A percentile compares a stretch with the other conserved stretches of the same genome.
Conservation (phyloP, 2,329 filamentous ascomycete genomes). For the Aspergillus niger region DNA sequence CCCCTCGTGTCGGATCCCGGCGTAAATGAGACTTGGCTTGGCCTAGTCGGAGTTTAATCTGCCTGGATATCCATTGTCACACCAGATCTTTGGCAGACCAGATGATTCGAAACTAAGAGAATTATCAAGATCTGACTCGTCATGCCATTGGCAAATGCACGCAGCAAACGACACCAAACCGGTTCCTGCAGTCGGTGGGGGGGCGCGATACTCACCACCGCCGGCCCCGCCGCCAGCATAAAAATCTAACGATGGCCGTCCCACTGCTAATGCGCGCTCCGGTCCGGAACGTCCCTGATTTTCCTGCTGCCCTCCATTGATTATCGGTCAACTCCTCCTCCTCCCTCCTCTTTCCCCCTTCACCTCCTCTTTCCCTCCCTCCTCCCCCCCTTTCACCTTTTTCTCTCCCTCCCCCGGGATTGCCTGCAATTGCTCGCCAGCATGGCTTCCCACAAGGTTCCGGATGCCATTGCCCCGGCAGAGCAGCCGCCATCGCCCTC, state of each 20-base stretch:
- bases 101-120: not conserved
- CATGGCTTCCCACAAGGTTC: conserved; percentile 34
- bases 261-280: conserved; percentile 6
- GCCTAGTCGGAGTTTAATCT: not conserved
- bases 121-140: not conserved
- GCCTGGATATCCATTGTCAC: not conserved
- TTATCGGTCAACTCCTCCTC: not conserved
- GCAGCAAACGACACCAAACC: not conserved
- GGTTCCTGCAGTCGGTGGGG: conserved; percentile 1
- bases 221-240: conserved; percentile 8
- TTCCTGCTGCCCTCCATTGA: conserved; percentile 1
- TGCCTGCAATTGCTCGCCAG: conserved; percentile 11
- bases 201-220: not conserved
- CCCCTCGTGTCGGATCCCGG: not conserved
- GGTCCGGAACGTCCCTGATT: conserved; percentile 13
- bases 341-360: not conserved
- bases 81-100: not conserved
- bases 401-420: not conserved
- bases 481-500: conserved; percentile 20
- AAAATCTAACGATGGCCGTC: conserved; percentile 11
- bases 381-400: not conserved
- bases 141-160: not conserved
- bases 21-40: not conserved
- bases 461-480: conserved; percentile 31
- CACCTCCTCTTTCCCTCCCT: not conserved